A percentile compares a stretch with the other conserved stretches of the same genome.
These are phyloP conservation scores for Talaromyces pinophilus DNA, from an alignment of 2,329 filamentous ascomycete species.

Conservation along the genomic window DNA sequence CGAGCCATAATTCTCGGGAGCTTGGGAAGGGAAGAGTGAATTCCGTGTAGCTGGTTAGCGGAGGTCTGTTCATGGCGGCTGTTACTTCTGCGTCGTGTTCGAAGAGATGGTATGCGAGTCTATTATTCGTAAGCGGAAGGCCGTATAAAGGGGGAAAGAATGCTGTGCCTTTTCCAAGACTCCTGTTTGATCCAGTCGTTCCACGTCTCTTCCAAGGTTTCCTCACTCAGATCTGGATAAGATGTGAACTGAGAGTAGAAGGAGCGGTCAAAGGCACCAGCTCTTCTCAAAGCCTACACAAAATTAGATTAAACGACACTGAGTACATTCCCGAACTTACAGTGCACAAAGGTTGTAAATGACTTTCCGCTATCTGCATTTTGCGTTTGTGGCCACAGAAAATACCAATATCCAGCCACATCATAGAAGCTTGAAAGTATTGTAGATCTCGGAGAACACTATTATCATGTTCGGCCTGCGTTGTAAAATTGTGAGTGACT, in stretches of 20 bases:
- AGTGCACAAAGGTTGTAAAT: not conserved
- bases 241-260: slow-evolving; percentile 4
- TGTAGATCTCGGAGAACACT: slow-evolving; percentile 7
- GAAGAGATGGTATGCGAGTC: not conserved
- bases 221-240: not conserved
- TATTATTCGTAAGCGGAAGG: not conserved
- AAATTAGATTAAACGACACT: not conserved
- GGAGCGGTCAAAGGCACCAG: not conserved
- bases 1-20: not conserved
- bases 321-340: not conserved
- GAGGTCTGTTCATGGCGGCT: not conserved
- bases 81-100: not conserved
- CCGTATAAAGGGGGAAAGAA: not conserved
- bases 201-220: not conserved
- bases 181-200: not conserved
- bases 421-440: slow-evolving; percentile 10
- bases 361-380: not conserved
- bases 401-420: slow-evolving; percentile 8
- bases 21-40: not conserved
- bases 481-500: not conserved
- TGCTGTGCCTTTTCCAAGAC: not conserved
- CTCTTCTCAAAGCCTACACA: not conserved
- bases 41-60: not conserved
- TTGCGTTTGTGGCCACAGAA: slow-evolving; percentile 3
- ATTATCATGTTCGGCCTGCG: not conserved